Evolutionary conservation across 2,329 filamentous ascomycete genomes (phyloP), one percentile per base, ranked within the genome.

Genomic region (Pseudonectria foliicola): DNA sequence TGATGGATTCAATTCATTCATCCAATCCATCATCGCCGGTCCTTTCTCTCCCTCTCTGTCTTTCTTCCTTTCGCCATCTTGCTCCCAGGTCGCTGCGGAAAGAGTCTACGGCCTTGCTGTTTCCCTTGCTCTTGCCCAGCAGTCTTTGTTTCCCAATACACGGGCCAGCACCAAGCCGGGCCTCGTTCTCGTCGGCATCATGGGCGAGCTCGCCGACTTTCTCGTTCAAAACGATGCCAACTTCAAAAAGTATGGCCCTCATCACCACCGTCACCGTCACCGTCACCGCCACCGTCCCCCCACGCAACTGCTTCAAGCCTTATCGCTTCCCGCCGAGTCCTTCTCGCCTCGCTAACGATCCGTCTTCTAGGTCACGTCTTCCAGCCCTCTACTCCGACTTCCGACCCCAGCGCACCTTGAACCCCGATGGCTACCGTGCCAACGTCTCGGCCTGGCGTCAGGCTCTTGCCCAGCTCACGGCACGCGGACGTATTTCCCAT

Each of bases 371-470:
- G 64, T 75, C 80, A 44, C 84, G 88, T 32, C 71, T 95, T 10
- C 80, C 85, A 10, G 89, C 87, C 5, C 77, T 95, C 29, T 95
- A 93, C 64, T 89, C 87, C 31, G 88, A 95, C 58, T 94, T 95
- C 55, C 70, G 77, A 25, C 63, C 76, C 5, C 86, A 90, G 48
- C 73, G 73, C 50, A 76, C 73, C 26, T 76, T 84, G 14, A 94
- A 95, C 54, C 85, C 87, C 1, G 86, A 93, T 57, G 87, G 86
- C 51, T 95, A 87, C 64, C 65, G 70, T 13, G 85, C 87, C 28
- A 95, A 95, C 57, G 68, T 86, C 27, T 64, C 73, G 6, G 85
- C 86, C 34, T 95, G 88, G 88, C 77, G 81, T 38, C 73, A 75
- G 26, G 87, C 80, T 3, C 70, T 95, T 27, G 71, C 76, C n/a